Evolutionary conservation across 768 basidiomycete species (phyloP), one percentile per base, ranked within the genome.

Genomic region (Lactarius hatsudake): DNA sequence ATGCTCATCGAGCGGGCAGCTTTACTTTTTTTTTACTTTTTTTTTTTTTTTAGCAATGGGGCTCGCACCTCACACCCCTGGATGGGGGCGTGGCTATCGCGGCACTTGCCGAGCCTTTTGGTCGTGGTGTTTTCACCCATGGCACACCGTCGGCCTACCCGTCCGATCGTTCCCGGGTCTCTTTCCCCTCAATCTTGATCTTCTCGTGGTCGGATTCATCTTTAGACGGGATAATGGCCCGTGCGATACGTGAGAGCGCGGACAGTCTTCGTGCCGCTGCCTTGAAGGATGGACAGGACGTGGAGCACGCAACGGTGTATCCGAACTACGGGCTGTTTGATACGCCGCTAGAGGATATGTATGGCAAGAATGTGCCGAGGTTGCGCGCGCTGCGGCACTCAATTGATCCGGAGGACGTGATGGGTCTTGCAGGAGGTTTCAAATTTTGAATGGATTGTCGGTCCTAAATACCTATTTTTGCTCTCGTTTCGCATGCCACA

Each of bases 381-480:
- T 36, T 69, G 59, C 40, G 58, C 12, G 36, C 54, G 10, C 18
- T 71, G 20, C 40, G 30, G 51, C 23, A 8, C 9, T 13, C 34
- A 20, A 26, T 58, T 26, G 71, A 72, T 45, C 71, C 70, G 3
- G 34, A 66, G 38, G 58, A 65, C 36, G 66, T 72, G 15, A 72
- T 72, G 71, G 59, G 62, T 9, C 60, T 72, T 1, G 61, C 70
- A 0, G 71, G 71, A 17, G 71, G 71, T 12, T 72, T 68, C 55
- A 72, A 66, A 62, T 64, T 64, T 7, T 61, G 30, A 55, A 30
- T 32, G 23, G 23, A 3, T 13, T 23, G 4, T 51, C n/a, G 45
- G 9, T 9, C 45, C 20, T 20, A 20, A 45, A 0, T 3, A 17
- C 18, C 28, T 2, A 1, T 48, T n/a, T 48, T 23, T 43, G 43